These are phyloP conservation scores for Aspergillus calidoustus DNA, from an alignment of 2,329 filamentous ascomycete species.

Conservation along the genomic window DNA sequence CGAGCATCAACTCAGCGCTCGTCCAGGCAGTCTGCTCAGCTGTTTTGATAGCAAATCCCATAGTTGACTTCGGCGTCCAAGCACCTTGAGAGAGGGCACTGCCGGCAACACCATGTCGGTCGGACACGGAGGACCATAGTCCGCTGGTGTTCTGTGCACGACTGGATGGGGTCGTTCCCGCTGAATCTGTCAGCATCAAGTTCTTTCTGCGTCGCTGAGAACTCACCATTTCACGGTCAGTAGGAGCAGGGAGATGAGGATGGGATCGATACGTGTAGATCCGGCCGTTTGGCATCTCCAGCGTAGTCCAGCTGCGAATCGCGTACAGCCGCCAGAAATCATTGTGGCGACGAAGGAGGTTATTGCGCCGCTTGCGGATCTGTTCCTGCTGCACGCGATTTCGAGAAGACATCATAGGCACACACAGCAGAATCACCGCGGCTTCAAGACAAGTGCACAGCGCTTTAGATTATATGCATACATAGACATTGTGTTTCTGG, in stretches of 20 bases:
- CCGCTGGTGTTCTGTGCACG: conserved; percentile 17
- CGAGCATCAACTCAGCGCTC: background rate
- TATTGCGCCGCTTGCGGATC: conserved; percentile 18
- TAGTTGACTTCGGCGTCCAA: background rate
- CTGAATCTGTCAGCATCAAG: conserved; percentile 9
- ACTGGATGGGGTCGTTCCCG: conserved; percentile 12
- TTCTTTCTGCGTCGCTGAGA: background rate
- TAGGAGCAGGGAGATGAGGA: conserved; percentile 9
- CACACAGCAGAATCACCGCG: too few species aligned
- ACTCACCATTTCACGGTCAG: conserved; percentile 11
- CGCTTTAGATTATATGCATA: too few species aligned
- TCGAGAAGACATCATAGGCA: too few species aligned
- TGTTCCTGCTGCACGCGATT: too few species aligned
- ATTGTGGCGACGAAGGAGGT: conserved; percentile 20
- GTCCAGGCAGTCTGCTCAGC: background rate
- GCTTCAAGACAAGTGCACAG: too few species aligned
- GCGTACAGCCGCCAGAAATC: conserved; percentile 22
- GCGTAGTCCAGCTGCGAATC: conserved; percentile 16
- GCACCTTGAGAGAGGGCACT: background rate
- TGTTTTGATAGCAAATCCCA: background rate
- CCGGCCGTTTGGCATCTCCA: conserved; percentile 22
- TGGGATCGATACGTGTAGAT: conserved; percentile 20
- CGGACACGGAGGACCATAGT: conserved; percentile 6
- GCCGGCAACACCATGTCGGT: background rate
- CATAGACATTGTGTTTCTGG: too few species aligned